Conservation (phyloP, 2,329 filamentous ascomycete genomes). For the Tolypocladium capitatum region DNA sequence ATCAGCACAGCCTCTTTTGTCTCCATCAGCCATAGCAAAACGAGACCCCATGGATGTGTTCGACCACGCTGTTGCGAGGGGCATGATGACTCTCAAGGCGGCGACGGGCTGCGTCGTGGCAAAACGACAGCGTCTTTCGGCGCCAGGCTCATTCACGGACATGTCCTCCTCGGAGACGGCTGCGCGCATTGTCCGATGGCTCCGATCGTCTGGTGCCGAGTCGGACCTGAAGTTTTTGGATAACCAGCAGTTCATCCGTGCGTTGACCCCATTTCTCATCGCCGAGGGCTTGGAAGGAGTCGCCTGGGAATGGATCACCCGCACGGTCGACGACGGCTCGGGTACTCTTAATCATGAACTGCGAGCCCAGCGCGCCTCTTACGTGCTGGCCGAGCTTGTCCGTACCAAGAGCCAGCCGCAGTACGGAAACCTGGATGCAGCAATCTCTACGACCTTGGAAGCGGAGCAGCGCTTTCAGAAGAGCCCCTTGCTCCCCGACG, state of each 20-base stretch:
- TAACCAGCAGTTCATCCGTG: slow-evolving; percentile 21
- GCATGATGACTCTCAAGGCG: slow-evolving; percentile 40
- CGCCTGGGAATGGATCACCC: slow-evolving; percentile 39
- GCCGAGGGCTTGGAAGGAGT: slow-evolving; percentile 37
- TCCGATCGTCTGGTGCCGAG: slow-evolving; percentile 36
- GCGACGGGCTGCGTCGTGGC: slow-evolving; percentile 41
- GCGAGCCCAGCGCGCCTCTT: slow-evolving; percentile 15
- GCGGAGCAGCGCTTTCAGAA: slow-evolving; percentile 29
- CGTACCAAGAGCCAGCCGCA: slow-evolving; percentile 25
- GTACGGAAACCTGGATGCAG: slow-evolving; percentile 31
- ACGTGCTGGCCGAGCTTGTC: slow-evolving; percentile 27
- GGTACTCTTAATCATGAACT: slow-evolving; percentile 8
- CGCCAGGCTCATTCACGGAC: slow-evolving; percentile 8
- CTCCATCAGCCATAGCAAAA: slow-evolving; percentile 6
- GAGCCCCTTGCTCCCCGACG: slow-evolving; percentile 19
- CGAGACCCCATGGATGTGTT: slow-evolving; percentile 41
- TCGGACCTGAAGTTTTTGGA: slow-evolving; percentile 31
- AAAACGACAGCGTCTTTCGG: slow-evolving; percentile 27
- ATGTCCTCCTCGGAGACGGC: slow-evolving; percentile 31
- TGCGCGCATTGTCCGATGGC: slow-evolving; percentile 37
- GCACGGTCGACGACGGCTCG: slow-evolving; percentile 19
- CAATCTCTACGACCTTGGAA: slow-evolving; percentile 33
- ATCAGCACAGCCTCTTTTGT: slow-evolving; percentile 7
- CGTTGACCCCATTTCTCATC: slow-evolving; percentile 35
- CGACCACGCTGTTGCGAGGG: slow-evolving; percentile 38